Conservation (phyloP, 139 green algal species). For the Pleodorina starrii region DNA sequence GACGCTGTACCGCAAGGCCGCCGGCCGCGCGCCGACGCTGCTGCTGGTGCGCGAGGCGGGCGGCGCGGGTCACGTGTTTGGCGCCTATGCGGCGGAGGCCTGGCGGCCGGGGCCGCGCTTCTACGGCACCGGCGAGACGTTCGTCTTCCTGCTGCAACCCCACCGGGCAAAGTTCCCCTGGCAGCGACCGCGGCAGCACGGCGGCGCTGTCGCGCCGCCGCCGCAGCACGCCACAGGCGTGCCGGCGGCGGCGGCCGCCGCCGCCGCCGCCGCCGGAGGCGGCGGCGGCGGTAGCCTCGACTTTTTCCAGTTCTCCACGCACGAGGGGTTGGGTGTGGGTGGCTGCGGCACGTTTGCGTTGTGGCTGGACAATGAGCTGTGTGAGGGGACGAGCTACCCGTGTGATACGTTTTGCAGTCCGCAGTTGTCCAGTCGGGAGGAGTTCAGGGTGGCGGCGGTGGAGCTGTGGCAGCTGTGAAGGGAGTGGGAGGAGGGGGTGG, state of each 20-base stretch:
- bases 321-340: slow-evolving; percentile 71
- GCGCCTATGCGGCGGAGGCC: slow-evolving; percentile 76
- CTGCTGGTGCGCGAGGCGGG: slow-evolving; percentile 75
- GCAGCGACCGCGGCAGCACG: slow-evolving; percentile 30
- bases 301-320: slow-evolving; percentile 77
- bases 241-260: slow-evolving; percentile 50
- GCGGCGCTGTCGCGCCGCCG: neutral
- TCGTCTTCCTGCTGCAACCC: slow-evolving; percentile 79
- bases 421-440: slow-evolving; percentile 68
- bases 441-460: slow-evolving; percentile 77
- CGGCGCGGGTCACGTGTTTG: slow-evolving; percentile 73
- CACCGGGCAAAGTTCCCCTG: slow-evolving; percentile 20
- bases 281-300: slow-evolving; percentile 56
- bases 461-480: slow-evolving; percentile 80
- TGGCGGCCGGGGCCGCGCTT: slow-evolving; percentile 77
- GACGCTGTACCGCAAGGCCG: slow-evolving; percentile 80
- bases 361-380: slow-evolving; percentile 84
- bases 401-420: slow-evolving; percentile 83
- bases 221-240: neutral
- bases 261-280: slow-evolving; percentile 23
- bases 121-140: slow-evolving; percentile 88
- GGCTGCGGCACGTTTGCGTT: slow-evolving; percentile 77
- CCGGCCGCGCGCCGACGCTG: slow-evolving; percentile 60
- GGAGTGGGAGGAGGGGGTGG: neutral
- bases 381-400: slow-evolving; percentile 69